A percentile compares a stretch with the other conserved stretches of the same genome.
phyloP scores from a whole-genome alignment of 371 early-diverging fungal genomes.

The Syncephalastrum racemosum region DNA sequence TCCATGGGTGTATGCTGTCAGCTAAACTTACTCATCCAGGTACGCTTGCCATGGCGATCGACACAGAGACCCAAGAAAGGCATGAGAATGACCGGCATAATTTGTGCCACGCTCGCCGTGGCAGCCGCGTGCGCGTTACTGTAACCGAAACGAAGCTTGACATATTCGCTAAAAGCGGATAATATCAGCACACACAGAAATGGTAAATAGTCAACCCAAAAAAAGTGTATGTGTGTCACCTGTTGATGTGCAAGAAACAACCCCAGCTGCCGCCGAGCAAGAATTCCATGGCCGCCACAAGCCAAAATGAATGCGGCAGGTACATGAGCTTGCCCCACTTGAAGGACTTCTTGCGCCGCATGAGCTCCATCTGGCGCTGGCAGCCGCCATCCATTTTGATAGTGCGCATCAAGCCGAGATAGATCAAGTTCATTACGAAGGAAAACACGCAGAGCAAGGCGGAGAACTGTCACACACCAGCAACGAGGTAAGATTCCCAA shows the following conservation, averaged over 20 bases:
- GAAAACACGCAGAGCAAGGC: slow-evolving; percentile 63
- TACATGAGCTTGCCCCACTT: slow-evolving; percentile 54
- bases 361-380: slow-evolving; percentile 36
- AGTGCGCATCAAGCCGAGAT: slow-evolving; percentile 48
- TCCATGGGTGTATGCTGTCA: too few species aligned
- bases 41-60: slow-evolving; percentile 62
- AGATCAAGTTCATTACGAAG: slow-evolving; percentile 59
- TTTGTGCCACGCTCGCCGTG: slow-evolving; percentile 65
- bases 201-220: slow-evolving; percentile 4
- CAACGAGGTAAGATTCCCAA: not conserved
- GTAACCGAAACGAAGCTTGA: slow-evolving; percentile 61
- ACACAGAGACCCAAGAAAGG: slow-evolving; percentile 67
- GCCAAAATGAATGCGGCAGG: slow-evolving; percentile 68
- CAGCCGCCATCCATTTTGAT: slow-evolving; percentile 17
- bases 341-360: slow-evolving; percentile 62
- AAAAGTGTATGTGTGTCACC: slow-evolving; percentile 21
- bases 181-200: slow-evolving; percentile 1
- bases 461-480: slow-evolving; percentile 42
- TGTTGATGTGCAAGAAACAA: slow-evolving; percentile 71
- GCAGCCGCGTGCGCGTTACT: slow-evolving; percentile 59
- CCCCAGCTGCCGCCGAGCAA: slow-evolving; percentile 73
- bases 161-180: slow-evolving; percentile 47
- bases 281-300: slow-evolving; percentile 61
- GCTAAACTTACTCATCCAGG: slow-evolving; percentile 49
- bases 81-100: slow-evolving; percentile 66